These are phyloP conservation scores for Colletotrichum sp. DNA, from an alignment of 2,329 filamentous ascomycete genomes.

Conservation along the genomic window DNA sequence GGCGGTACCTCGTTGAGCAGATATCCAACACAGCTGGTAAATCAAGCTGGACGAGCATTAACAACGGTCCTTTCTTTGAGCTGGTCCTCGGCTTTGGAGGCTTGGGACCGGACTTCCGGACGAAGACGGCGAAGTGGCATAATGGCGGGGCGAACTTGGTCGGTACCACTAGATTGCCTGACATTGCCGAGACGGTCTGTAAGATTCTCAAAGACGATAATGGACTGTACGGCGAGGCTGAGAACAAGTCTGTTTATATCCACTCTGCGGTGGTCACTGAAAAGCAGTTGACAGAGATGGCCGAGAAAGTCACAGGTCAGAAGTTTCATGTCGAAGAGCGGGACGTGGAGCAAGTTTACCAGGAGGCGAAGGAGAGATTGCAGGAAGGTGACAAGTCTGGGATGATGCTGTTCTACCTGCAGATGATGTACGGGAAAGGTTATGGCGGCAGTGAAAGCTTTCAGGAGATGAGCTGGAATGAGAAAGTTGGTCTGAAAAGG, in stretches of 20 bases:
- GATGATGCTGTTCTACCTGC: not conserved
- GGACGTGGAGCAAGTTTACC: not conserved
- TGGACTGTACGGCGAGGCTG: constrained; percentile 47
- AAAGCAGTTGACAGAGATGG: constrained; percentile 48
- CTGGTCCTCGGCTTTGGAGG: not conserved
- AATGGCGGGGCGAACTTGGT: constrained; percentile 53
- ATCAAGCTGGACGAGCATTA: constrained; percentile 36
- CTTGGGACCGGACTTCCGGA: constrained; percentile 19
- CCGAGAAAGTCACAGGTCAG: constrained; percentile 21
- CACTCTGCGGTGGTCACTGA: constrained; percentile 55
- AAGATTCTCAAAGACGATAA: constrained; percentile 38
- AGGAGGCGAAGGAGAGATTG: not conserved
- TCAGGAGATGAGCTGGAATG: constrained; percentile 12
- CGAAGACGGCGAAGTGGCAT: constrained; percentile 43
- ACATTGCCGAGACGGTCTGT: constrained; percentile 52
- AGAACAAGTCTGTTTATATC: constrained; percentile 58
- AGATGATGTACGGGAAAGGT: constrained; percentile 13
- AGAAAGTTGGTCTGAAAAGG: not conserved
- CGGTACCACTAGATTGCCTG: constrained; percentile 48
- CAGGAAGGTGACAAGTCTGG: not conserved
- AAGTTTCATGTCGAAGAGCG: not conserved
- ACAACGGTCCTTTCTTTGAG: constrained; percentile 47
- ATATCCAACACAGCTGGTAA: constrained; percentile 16
- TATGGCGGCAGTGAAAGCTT: constrained; percentile 9
- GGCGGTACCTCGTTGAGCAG: not conserved